These are phyloP conservation scores for Canna indica DNA, from an alignment of 176 grass and related monocot species.

Conservation along the genomic window DNA sequence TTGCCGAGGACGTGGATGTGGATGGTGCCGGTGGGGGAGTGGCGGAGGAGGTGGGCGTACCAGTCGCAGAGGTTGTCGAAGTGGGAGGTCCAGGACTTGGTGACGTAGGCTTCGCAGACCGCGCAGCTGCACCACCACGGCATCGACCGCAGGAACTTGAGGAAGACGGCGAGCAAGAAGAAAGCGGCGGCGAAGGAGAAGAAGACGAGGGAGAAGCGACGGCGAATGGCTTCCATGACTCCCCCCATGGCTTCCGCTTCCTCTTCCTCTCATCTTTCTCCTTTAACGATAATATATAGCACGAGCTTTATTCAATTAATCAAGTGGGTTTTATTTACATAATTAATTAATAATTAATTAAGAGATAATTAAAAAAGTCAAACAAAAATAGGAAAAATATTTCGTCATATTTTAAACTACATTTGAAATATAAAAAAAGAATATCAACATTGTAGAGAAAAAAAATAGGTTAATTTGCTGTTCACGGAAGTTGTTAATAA, in stretches of 20 bases:
- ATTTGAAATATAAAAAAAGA: too few relatives aligned
- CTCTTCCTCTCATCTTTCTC: too few relatives aligned
- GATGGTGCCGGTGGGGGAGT: conserved; percentile 57
- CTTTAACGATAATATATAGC: too few relatives aligned
- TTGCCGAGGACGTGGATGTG: conserved; percentile 64
- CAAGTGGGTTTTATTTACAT: too few relatives aligned
- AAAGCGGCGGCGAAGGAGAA: background rate
- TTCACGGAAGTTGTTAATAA: too few relatives aligned
- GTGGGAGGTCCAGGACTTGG: background rate
- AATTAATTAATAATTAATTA: too few relatives aligned
- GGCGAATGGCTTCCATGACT: background rate
- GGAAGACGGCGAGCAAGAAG: background rate
- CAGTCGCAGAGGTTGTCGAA: conserved; percentile 86
- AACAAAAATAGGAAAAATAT: too few relatives aligned
- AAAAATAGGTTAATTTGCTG: too few relatives aligned
- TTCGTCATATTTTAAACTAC: too few relatives aligned
- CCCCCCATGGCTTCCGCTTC: background rate
- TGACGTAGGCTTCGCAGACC: conserved; percentile 11
- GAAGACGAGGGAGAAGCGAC: background rate
- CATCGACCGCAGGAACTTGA: background rate
- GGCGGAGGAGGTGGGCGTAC: conserved; percentile 68
- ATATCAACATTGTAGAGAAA: too few relatives aligned
- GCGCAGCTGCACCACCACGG: conserved; percentile 6
- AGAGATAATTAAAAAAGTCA: too few relatives aligned
- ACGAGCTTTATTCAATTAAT: too few relatives aligned